Evolutionary conservation across 192 early-diverging fungal genomes (phyloP), one percentile per base, ranked within the genome.

Genomic region (Backusella parvicylindrica): DNA sequence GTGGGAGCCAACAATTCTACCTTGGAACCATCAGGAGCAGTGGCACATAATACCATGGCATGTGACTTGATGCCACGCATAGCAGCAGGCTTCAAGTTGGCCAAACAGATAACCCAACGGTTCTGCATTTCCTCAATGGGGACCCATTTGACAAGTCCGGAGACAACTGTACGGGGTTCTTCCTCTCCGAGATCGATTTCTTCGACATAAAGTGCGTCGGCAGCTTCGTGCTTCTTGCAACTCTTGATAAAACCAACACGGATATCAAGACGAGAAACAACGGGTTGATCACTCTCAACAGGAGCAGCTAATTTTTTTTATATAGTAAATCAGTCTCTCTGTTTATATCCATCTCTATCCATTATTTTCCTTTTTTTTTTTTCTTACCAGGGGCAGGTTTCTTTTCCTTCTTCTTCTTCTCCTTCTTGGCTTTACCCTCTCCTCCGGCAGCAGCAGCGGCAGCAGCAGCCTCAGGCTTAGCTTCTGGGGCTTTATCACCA

Each of bases 151-250:
- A 98, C 96, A 47, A 99, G 85, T 2, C 98, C 98, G 40, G 92
- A 94, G 1, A 98, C 95, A 11, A 99, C 93, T 1, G 90, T 94
- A 28, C 98, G 87, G 23, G 91, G 95, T 78, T 98, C 97, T 13
- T 81, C 90, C 77, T 99, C 97, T 70, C 96, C 96, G 35, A 91
- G 79, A 77, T 98, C 96, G 76, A 99, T 95, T 74, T 93, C 84
- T 84, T 99, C 98, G 23, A 99, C 95, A 77, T 99, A 99, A 16
- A 99, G 86, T 7, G 96, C 84, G 81, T 99, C 98, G 4, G 98
- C 98, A 76, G 95, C 94, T n/a, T 94, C 93, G 82, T 99, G 98
- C 81, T 93, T 92, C 81, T 92, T 83, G 32, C 91, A 93, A 23
- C 85, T 82, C 71, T 94, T 64, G 64, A 99, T 96, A 72, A 90